Conservation (phyloP, 345 rosid species). For the Cardamine chenopodiifolia region DNA sequence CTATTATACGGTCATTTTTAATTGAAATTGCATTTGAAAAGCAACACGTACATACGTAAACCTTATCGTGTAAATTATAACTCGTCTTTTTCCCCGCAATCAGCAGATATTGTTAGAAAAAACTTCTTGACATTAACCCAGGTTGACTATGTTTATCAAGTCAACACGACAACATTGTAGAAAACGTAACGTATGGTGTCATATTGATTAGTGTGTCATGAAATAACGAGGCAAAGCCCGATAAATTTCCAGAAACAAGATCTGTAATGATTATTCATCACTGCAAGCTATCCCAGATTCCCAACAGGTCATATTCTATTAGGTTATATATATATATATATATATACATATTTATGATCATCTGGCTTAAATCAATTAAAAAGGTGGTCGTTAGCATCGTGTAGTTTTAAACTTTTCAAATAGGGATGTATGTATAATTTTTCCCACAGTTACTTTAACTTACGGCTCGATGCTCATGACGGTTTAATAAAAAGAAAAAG, state of each 20-base stretch:
- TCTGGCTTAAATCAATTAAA: neutral
- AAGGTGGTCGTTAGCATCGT: neutral
- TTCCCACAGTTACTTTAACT: neutral
- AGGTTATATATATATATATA: slow-evolving; percentile 9
- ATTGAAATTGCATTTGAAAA: neutral
- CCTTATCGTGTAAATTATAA: neutral
- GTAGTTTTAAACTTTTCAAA: neutral
- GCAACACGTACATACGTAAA: neutral
- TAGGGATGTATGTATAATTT: neutral
- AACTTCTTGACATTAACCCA: neutral
- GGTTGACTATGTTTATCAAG: neutral
- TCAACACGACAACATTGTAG: slow-evolving; percentile 26
- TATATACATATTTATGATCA: neutral
- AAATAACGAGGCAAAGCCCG: slow-evolving; percentile 13
- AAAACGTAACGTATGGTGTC: neutral
- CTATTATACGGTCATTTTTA: neutral
- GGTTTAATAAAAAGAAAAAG: neutral
- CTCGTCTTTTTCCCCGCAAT: neutral
- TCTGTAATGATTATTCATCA: slow-evolving; percentile 23
- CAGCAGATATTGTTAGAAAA: neutral
- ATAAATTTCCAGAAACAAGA: slow-evolving; percentile 10
- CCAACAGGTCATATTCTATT: slow-evolving; percentile 11
- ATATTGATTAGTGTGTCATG: neutral
- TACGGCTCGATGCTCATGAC: neutral
- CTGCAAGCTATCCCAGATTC: slow-evolving; percentile 15